Evolutionary conservation across 2,329 filamentous ascomycete genomes (phyloP).

Genomic region (Paraconiothyrium sp.): DNA sequence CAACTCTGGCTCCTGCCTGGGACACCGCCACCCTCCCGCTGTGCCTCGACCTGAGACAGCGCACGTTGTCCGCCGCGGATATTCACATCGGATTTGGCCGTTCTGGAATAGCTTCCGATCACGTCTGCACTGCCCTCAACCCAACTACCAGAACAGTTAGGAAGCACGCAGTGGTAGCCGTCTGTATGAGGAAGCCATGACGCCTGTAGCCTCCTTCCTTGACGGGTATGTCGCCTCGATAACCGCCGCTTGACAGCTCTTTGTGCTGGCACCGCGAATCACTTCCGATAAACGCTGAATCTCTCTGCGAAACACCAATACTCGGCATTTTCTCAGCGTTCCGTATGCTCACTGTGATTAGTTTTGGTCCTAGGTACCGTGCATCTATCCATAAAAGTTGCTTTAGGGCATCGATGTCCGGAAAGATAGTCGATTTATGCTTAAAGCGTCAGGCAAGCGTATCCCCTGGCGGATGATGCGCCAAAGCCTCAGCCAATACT

Average conservation of each 20-base stretch:
- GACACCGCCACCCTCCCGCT: conserved; percentile 19
- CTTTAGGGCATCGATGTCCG: background rate
- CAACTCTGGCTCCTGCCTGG: conserved; percentile 29
- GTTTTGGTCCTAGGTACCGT: background rate
- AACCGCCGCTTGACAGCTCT: background rate
- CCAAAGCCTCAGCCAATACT: conserved; percentile 10
- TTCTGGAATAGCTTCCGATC: conserved; percentile 19
- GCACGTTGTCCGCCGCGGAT: conserved; percentile 29
- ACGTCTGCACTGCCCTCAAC: conserved; percentile 8
- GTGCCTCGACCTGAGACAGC: conserved; percentile 26
- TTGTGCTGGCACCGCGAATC: background rate
- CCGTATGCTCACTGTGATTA: conserved; percentile 3
- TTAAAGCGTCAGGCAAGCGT: conserved; percentile 1
- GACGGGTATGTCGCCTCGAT: background rate
- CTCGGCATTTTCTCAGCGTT: background rate
- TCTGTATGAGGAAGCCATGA: background rate
- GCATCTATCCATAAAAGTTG: background rate
- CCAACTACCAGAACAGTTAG: background rate
- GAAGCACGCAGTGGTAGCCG: background rate
- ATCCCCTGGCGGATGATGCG: conserved; percentile 4
- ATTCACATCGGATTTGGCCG: conserved; percentile 9
- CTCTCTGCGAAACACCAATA: background rate
- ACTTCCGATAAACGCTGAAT: background rate
- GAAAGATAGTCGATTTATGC: background rate
- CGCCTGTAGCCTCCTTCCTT: background rate